phyloP scores from a whole-genome alignment of 805 yeast species.

The Clavispora fructus region DNA sequence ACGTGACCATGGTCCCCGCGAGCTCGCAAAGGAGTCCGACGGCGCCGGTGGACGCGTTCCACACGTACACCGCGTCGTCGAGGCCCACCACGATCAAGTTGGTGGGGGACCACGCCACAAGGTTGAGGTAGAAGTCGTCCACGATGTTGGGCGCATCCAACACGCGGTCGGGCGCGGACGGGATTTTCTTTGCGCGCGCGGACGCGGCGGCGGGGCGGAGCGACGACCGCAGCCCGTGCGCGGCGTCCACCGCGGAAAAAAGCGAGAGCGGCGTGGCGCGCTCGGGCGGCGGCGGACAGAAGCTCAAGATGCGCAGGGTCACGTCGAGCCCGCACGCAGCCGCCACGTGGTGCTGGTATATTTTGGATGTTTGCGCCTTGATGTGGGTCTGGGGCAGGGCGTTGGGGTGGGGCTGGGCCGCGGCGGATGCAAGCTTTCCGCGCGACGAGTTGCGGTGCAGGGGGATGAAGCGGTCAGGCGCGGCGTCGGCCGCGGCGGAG shows the following conservation, averaged over 20 bases:
- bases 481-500: conserved; percentile 6
- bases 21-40: conserved; percentile 65
- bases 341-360: conserved; percentile 79
- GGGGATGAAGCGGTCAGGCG: conserved; percentile 39
- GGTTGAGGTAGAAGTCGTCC: conserved; percentile 87
- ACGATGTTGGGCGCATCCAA: conserved; percentile 93
- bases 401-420: conserved; percentile 36
- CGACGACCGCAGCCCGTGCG: conserved; percentile 20
- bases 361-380: conserved; percentile 47
- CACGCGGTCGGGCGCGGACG: conserved; percentile 86
- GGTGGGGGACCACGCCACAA: conserved; percentile 80
- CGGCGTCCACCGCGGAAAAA: conserved; percentile 21
- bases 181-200: conserved; percentile 69
- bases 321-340: conserved; percentile 89
- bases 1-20: conserved; percentile 49
- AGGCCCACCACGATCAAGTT: conserved; percentile 86
- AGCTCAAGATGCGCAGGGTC: conserved; percentile 77
- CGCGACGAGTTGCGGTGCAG: conserved; percentile 36
- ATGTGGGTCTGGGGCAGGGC: conserved; percentile 53
- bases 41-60: conserved; percentile 84
- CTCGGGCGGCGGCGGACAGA: conserved; percentile 82
- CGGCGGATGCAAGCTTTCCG: conserved; percentile 30
- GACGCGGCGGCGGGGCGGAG: conserved; percentile 49
- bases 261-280: conserved; percentile 32
- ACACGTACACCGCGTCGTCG: conserved; percentile 76